These are phyloP conservation scores for Fusarium falciforme DNA, from an alignment of 2,329 filamentous ascomycete species.

Conservation along the genomic window DNA sequence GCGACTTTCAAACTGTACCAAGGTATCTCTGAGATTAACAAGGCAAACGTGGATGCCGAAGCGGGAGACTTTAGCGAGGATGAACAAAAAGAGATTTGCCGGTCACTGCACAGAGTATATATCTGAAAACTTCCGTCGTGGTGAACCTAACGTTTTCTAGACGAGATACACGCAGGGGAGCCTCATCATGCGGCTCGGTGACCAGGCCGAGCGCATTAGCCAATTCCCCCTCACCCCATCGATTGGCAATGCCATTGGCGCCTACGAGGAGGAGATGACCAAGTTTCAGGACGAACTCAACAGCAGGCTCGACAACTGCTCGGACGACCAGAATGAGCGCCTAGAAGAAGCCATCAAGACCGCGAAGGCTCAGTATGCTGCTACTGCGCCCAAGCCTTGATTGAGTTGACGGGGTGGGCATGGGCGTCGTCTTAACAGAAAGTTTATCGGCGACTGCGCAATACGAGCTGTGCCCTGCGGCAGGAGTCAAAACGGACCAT, in stretches of 20 bases:
- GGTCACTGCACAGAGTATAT: neutral
- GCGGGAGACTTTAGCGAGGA: neutral
- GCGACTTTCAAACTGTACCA: neutral
- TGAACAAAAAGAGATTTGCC: neutral
- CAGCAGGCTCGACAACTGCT: neutral
- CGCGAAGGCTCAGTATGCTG: neutral
- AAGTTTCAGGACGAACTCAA: slow-evolving; percentile 1
- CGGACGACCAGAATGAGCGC: neutral
- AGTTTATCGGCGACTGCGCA: neutral
- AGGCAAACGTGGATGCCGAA: neutral
- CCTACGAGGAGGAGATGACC: neutral
- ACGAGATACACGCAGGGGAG: neutral
- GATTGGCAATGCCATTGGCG: neutral
- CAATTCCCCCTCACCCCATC: neutral
- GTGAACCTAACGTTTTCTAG: neutral
- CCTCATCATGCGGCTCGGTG: neutral
- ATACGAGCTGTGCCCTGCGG: slow-evolving; percentile 28
- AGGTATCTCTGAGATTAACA: neutral
- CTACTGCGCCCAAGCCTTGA: neutral
- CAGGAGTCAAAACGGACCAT: slow-evolving; percentile 10
- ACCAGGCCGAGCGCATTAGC: neutral
- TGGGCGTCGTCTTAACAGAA: neutral
- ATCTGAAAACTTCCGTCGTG: neutral
- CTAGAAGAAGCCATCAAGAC: neutral
- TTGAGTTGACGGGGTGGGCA: neutral